A percentile compares a stretch with the other conserved stretches of the same genome.
Evolutionary conservation across 306 rosid genomes (phyloP).

Genomic region (Acacia confusa): DNA sequence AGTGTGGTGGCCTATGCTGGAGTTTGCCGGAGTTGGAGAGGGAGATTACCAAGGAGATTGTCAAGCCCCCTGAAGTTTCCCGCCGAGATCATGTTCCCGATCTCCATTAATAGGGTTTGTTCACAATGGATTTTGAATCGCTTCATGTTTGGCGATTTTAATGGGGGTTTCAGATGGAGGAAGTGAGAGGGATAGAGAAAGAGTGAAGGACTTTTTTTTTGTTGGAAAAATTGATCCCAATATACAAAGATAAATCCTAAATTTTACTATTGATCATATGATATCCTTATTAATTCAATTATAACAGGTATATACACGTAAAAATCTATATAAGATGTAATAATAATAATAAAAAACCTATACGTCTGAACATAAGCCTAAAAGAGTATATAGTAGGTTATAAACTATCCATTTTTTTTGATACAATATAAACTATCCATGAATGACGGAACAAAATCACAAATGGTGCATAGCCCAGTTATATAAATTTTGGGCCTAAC

Average conservation of each 20-base stretch:
- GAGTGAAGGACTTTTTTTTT: too few relatives aligned
- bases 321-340: background rate
- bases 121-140: background rate
- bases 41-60: slow-evolving; percentile 70
- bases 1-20: slow-evolving; percentile 91
- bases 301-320: background rate
- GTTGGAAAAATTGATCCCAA: too few relatives aligned
- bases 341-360: too few relatives aligned
- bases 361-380: too few relatives aligned
- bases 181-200: too few relatives aligned
- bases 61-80: slow-evolving; percentile 74
- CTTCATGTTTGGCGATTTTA: background rate
- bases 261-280: background rate
- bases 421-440: background rate
- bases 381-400: too few relatives aligned
- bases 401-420: background rate
- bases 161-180: background rate
- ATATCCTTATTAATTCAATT: background rate
- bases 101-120: slow-evolving; percentile 88
- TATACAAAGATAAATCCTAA: too few relatives aligned
- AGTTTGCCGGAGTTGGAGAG: slow-evolving; percentile 91
- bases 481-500: background rate
- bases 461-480: background rate
- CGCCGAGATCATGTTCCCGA: slow-evolving; percentile 75
- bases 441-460: background rate